These are phyloP conservation scores for Ilyonectria destructans DNA, from an alignment of 2,329 filamentous ascomycete species.

Conservation along the genomic window DNA sequence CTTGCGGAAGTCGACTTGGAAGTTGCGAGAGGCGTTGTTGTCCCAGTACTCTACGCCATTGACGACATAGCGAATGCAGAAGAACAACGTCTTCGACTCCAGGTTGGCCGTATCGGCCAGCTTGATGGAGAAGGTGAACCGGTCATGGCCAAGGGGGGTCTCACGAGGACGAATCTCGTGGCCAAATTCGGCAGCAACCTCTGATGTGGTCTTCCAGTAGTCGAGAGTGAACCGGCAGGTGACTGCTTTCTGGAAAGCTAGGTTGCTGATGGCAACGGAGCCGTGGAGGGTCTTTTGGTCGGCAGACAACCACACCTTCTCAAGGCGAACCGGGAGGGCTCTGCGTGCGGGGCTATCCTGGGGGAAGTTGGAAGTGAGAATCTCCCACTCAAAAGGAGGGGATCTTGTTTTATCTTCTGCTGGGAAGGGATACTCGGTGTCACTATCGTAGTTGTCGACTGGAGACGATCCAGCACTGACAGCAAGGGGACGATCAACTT, in stretches of 20 bases:
- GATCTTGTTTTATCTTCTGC: constrained; percentile 61
- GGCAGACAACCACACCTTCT: constrained; percentile 87
- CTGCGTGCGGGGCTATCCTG: constrained; percentile 68
- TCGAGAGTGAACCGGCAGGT: constrained; percentile 96
- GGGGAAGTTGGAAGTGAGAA: constrained; percentile 88
- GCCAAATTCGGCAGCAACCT: constrained; percentile 91
- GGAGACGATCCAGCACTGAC: constrained; percentile 96
- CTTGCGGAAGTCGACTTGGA: constrained; percentile 94
- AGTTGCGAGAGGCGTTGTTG: constrained; percentile 90
- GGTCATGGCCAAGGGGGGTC: constrained; percentile 80
- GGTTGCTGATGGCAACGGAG: constrained; percentile 86
- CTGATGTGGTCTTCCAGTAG: constrained; percentile 98
- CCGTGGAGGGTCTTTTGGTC: constrained; percentile 92
- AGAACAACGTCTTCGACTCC: constrained; percentile 91
- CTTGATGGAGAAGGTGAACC: constrained; percentile 96
- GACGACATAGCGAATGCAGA: constrained; percentile 91
- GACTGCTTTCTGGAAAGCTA: constrained; percentile 91
- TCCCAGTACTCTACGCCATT: constrained; percentile 94
- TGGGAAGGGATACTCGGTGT: constrained; percentile 90
- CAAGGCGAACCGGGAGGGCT: constrained; percentile 81
- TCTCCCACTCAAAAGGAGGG: constrained; percentile 86
- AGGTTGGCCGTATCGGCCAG: constrained; percentile 92
- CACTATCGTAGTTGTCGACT: constrained; percentile 88
- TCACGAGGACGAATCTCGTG: constrained; percentile 82
- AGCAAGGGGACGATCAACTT: constrained; percentile 94